Evolutionary conservation across 1,284 basidiomycete species (phyloP).

Genomic region (Cutaneotrichosporon dermatis): DNA sequence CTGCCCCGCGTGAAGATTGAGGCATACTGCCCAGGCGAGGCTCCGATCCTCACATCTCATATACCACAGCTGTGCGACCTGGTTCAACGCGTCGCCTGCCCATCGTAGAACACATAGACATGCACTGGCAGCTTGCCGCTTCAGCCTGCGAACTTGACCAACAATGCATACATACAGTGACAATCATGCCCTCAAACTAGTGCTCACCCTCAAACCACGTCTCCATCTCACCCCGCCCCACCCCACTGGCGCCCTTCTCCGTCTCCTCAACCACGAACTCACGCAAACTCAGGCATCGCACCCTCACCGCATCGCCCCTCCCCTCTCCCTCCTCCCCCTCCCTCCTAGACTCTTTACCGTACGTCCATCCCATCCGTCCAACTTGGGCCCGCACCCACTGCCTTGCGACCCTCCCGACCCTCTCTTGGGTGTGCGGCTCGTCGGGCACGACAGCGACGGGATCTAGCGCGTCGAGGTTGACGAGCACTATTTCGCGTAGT

Average conservation of each 20-base stretch:
- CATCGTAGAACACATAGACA: no score
- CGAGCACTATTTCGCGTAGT: neutral
- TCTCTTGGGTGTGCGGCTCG: neutral
- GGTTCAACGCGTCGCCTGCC: no score
- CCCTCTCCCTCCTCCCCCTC: neutral
- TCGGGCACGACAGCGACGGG: neutral
- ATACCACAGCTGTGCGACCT: no score
- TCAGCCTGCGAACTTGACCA: no score
- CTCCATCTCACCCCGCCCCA: no score
- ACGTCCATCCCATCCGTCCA: neutral
- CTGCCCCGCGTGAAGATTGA: no score
- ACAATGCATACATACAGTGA: no score
- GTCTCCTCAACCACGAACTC: neutral
- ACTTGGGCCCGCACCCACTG: neutral
- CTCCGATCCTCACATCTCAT: no score
- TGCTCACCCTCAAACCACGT: no score
- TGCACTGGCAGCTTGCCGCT: no score
- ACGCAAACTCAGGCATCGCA: neutral
- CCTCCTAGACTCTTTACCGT: neutral
- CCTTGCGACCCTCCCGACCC: neutral
- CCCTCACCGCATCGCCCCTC: neutral
- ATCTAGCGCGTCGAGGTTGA: neutral
- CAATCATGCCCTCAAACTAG: no score
- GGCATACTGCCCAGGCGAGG: no score
- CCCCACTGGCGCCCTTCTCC: neutral